Base-by-base conservation (phyloP, 345 rosid genomes). In the Firmiana major region DNA sequence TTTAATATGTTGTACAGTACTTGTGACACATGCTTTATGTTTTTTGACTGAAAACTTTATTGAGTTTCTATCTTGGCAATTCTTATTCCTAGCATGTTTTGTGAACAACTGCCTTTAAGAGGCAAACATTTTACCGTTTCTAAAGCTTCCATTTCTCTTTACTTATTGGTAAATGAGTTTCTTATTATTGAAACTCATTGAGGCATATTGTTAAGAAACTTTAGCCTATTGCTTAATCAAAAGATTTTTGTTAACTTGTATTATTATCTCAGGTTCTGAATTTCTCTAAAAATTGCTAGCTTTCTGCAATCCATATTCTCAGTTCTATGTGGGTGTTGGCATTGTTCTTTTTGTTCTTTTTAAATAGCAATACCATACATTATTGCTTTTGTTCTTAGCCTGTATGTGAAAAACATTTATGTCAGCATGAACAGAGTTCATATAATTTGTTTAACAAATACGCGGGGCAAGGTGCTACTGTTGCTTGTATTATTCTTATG, bases 401-500 rank as follows among this genome's bases (percentile, higher is more conserved):
- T 55, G 26, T 8, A 21, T 13, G 4, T 21, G 12, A 9, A 55
- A 55, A 55, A 8, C 9, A 0, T 8, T 55, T 55, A 19, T 17
- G 28, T 55, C 5, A 21, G 4, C 28, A 55, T n/a, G 8, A 55
- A 54, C 9, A 55, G 12, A 21, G 26, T 55, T 55, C 10, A 55
- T 21, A 55, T 21, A 59, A 24, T 59, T 26, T 16, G 34, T 69
- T 69, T 31, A 4, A 28, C 58, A 69, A 46, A 69, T 49, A 48
- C 24, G 26, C 48, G 38, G 22, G 34, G 58, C 15, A 9, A 48
- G 73, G 24, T 48, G 38, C 48, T 26, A 7, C 64, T 12, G 36
- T 40, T 73, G 65, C 53, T 73, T 73, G 57, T 69, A 26, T 58
- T 60, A 43, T 48, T 74, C 43, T 43, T 60, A 43, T 59, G 53